Evolutionary conservation across 2,329 filamentous ascomycete genomes (phyloP).

Genomic region (Fusarium burgessii): DNA sequence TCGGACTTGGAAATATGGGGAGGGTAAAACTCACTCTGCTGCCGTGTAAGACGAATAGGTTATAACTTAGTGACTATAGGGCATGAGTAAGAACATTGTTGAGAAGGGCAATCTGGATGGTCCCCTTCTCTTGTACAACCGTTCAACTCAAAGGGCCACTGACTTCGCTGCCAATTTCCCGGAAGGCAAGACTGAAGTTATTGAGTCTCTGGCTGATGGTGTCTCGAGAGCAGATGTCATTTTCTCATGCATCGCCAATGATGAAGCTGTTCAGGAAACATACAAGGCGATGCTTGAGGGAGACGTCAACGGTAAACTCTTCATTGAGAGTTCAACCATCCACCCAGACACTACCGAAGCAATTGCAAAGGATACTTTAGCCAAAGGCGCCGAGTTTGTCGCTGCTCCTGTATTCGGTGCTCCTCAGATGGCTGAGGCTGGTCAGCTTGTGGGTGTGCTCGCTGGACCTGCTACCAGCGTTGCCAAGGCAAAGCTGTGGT

Average conservation of each 20-base stretch:
- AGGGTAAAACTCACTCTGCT: slow-evolving; percentile 63
- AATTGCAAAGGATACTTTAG: slow-evolving; percentile 68
- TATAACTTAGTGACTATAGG: slow-evolving; percentile 59
- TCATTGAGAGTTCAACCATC: slow-evolving; percentile 89
- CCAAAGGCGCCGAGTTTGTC: slow-evolving; percentile 77
- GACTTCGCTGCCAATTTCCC: slow-evolving; percentile 73
- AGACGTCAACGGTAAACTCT: slow-evolving; percentile 76
- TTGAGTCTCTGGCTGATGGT: slow-evolving; percentile 72
- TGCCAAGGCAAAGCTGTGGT: slow-evolving; percentile 75
- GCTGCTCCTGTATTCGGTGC: slow-evolving; percentile 78
- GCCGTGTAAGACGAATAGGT: neutral
- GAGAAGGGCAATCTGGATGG: slow-evolving; percentile 78
- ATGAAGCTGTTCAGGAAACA: slow-evolving; percentile 75
- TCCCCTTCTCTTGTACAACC: slow-evolving; percentile 84
- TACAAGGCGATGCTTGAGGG: slow-evolving; percentile 66
- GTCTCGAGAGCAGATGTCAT: slow-evolving; percentile 79
- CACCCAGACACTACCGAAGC: slow-evolving; percentile 83
- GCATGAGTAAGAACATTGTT: slow-evolving; percentile 86
- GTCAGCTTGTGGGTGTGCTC: slow-evolving; percentile 78
- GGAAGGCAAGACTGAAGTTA: slow-evolving; percentile 71
- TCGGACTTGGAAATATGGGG: slow-evolving; percentile 91
- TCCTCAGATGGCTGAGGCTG: slow-evolving; percentile 76
- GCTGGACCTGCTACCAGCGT: slow-evolving; percentile 73
- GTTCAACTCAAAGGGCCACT: slow-evolving; percentile 73
- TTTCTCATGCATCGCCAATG: slow-evolving; percentile 85